Conservation (phyloP, 768 basidiomycete genomes). For the Suillus subaureus region DNA sequence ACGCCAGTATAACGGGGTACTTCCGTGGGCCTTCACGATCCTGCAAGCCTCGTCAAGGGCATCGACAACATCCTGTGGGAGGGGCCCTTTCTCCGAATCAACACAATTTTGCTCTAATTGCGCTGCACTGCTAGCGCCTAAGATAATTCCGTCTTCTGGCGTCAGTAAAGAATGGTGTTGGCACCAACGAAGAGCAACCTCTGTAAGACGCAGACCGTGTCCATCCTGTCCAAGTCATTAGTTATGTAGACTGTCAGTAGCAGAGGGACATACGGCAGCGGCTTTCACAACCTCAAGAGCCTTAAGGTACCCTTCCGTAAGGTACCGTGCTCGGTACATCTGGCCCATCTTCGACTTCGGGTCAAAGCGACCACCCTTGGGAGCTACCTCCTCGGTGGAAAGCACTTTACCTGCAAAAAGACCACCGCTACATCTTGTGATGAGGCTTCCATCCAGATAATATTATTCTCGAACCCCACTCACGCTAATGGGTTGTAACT, state of each 20-base stretch:
- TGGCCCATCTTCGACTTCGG: constrained; percentile 38
- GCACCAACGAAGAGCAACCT: constrained; percentile 64
- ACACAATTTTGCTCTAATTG: constrained; percentile 48
- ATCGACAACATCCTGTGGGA: constrained; percentile 53
- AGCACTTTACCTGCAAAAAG: constrained; percentile 58
- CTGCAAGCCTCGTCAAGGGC: constrained; percentile 52
- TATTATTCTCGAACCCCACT: constrained; percentile 7
- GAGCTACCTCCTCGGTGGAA: constrained; percentile 32
- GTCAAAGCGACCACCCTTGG: constrained; percentile 46
- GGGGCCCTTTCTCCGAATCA: constrained; percentile 53
- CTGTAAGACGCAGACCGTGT: constrained; percentile 48
- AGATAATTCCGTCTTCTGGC: constrained; percentile 46
- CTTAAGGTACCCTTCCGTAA: constrained; percentile 44
- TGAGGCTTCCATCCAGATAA: neutral
- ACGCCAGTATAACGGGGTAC: constrained; percentile 40
- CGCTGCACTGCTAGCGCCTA: constrained; percentile 48
- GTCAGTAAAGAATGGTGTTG: constrained; percentile 55
- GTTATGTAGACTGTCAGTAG: neutral
- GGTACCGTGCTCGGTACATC: constrained; percentile 49
- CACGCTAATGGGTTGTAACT: constrained; percentile 59
- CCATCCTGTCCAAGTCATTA: constrained; percentile 35
- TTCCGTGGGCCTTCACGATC: constrained; percentile 39
- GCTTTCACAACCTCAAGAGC: constrained; percentile 43
- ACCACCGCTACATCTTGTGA: constrained; percentile 41
- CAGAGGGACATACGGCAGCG: constrained; percentile 37